A percentile compares a stretch with the other conserved stretches of the same genome.
Conservation (phyloP, 305 asterid species). For the Euphrasia arctica region DNA sequence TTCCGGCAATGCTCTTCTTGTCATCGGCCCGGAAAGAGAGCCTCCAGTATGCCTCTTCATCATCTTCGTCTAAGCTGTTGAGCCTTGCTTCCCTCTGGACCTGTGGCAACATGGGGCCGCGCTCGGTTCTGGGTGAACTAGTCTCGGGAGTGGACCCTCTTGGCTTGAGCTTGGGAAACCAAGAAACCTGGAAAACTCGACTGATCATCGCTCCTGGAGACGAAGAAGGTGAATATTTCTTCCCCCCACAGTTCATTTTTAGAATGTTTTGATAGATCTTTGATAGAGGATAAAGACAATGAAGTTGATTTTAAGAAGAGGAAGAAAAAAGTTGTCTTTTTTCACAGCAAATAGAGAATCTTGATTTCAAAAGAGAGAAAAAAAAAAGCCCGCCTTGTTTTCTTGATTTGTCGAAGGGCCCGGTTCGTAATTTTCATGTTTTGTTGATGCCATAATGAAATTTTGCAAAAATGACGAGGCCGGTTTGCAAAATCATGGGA, state of each 20-base stretch:
- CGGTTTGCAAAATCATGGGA: background rate
- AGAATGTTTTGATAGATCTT: conserved; percentile 14
- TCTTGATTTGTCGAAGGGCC: conserved; percentile 22
- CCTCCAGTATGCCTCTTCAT: conserved; percentile 55
- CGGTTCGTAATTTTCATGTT: background rate
- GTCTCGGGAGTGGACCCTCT: conserved; percentile 29
- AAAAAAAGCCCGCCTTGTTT: conserved; percentile 55
- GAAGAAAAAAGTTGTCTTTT: background rate
- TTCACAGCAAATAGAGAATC: background rate
- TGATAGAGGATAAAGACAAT: background rate
- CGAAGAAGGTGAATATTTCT: conserved; percentile 43
- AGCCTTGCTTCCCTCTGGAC: conserved; percentile 48
- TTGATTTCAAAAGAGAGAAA: conserved; percentile 47
- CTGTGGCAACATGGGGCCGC: conserved; percentile 26
- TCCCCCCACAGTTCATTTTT: conserved; percentile 44
- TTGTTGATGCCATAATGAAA: background rate
- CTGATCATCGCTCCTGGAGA: conserved; percentile 27
- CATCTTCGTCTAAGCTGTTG: conserved; percentile 37
- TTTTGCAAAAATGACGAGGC: background rate
- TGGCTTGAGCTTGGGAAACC: conserved; percentile 56
- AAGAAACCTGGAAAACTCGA: conserved; percentile 42
- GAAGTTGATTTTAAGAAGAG: background rate
- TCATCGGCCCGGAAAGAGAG: conserved; percentile 45
- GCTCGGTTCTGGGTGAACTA: conserved; percentile 29
- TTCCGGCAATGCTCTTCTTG: conserved; percentile 27